These are phyloP conservation scores for Ilyonectria mors-panacis DNA, from an alignment of 2,329 filamentous ascomycete species.

Conservation along the genomic window DNA sequence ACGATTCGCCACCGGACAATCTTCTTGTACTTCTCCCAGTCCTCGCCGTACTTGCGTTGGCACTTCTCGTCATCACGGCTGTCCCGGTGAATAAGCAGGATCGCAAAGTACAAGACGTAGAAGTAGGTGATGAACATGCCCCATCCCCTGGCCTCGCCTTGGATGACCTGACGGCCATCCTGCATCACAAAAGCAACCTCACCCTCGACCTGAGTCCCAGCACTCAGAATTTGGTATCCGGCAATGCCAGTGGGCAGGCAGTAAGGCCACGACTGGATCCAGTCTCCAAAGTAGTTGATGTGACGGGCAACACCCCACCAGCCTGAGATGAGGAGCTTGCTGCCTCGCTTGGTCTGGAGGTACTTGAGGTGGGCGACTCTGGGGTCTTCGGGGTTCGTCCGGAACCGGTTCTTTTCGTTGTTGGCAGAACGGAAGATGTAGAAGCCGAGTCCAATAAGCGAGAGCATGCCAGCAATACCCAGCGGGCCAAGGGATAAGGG, in stretches of 20 bases:
- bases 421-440: conserved; percentile 95
- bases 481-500: conserved; percentile 82
- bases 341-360: conserved; percentile 87
- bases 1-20: conserved; percentile 87
- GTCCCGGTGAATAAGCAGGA: conserved; percentile 89
- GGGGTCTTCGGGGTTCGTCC: conserved; percentile 87
- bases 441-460: conserved; percentile 81
- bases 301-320: conserved; percentile 96
- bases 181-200: conserved; percentile 69
- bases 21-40: conserved; percentile 92
- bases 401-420: conserved; percentile 95
- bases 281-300: conserved; percentile 97
- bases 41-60: conserved; percentile 88
- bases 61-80: conserved; percentile 93
- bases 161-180: conserved; percentile 76
- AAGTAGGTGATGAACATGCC: conserved; percentile 94
- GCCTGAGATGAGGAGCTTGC: conserved; percentile 84
- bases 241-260: conserved; percentile 88
- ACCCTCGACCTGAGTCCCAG: conserved; percentile 65
- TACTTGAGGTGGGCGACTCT: conserved; percentile 84
- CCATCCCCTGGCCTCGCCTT: conserved; percentile 83
- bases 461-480: conserved; percentile 76
- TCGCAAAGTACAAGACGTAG: conserved; percentile 91
- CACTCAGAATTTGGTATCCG: conserved; percentile 80
- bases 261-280: conserved; percentile 94